These are phyloP conservation scores for Ophiostoma novo-ulmi DNA, from an alignment of 2,329 filamentous ascomycete genomes.

Conservation along the genomic window DNA sequence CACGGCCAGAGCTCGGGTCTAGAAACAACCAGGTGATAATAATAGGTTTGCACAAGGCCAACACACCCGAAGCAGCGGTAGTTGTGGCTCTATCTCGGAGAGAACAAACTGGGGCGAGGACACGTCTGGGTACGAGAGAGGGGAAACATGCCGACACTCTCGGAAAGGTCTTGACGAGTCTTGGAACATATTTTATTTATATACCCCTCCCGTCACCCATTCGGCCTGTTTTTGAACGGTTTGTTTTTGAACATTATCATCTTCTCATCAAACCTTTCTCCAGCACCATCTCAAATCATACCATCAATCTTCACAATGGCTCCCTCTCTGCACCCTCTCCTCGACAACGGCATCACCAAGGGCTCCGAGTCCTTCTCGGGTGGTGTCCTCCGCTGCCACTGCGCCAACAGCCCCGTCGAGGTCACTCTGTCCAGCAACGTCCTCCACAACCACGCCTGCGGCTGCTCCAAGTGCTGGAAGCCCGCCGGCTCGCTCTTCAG, in stretches of 20 bases:
- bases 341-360: slow-evolving; percentile 58
- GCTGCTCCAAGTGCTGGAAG: slow-evolving; percentile 70
- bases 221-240: background rate
- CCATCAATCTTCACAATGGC: slow-evolving; percentile 14
- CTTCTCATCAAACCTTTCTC: background rate
- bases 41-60: background rate
- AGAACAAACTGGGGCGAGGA: background rate
- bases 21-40: background rate
- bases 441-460: slow-evolving; percentile 64
- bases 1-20: background rate
- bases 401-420: slow-evolving; percentile 50
- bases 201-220: background rate
- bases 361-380: slow-evolving; percentile 52
- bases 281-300: background rate
- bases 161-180: slow-evolving; percentile 8
- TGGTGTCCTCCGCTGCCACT: slow-evolving; percentile 59
- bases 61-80: slow-evolving; percentile 4
- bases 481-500: slow-evolving; percentile 59
- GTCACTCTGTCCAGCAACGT: slow-evolving; percentile 55
- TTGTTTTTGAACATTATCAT: background rate
- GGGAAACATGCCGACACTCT: slow-evolving; percentile 4
- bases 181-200: background rate
- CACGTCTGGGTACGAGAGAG: background rate
- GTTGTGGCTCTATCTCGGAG: background rate
- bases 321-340: slow-evolving; percentile 52